Evolutionary conservation across 148 eudicot species (phyloP), one percentile per base, ranked within the genome.

Genomic region (Nyssa sinensis): DNA sequence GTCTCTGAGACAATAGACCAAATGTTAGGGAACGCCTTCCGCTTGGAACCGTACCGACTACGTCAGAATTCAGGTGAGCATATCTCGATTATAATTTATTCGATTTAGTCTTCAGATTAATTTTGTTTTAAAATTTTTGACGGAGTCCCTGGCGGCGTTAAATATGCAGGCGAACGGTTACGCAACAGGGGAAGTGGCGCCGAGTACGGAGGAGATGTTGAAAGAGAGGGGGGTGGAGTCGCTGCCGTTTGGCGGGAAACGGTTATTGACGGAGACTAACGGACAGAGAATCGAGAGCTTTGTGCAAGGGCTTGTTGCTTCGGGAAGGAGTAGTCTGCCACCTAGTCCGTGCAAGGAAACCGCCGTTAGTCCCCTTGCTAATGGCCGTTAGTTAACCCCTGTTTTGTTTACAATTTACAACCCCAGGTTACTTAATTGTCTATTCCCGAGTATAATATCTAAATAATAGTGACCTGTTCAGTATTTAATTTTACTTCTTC

Each of bases 201-300:
- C 32, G 32, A 75, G 24, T 41, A 57, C 66, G 75, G 88, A 84
- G 63, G 80, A 72, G 28, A 84, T 87, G 64, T 33, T 92, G 73
- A 88, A 69, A 30, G 93, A 88, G 72, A 85, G 84, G 72, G 94
- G 88, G 0, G 85, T 92, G 3, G 98, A 95, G 74, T 83, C 99
- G 3, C 25, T 95, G 62, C 91, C 97, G 57, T 95, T 95, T 70
- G 97, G 99, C 60, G 99, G 94, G 16, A 95, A 95, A 67, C 89
- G 94, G 67, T 71, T 95, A 59, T 62, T 92, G 65, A 77, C 85
- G 74, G 99, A 92, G 84, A 86, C 91, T 0, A 95, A 95, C 74
- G 91, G 90, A 41, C 80, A 90, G 72, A 84, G 94, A 71, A 88
- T 95, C 49, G 89, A 79, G 55, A 70, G 70, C 9, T 86, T 95